Evolutionary conservation across 2,329 filamentous ascomycete species (phyloP), one percentile per base, ranked within the genome.

Genomic region (Fusarium aywerte): DNA sequence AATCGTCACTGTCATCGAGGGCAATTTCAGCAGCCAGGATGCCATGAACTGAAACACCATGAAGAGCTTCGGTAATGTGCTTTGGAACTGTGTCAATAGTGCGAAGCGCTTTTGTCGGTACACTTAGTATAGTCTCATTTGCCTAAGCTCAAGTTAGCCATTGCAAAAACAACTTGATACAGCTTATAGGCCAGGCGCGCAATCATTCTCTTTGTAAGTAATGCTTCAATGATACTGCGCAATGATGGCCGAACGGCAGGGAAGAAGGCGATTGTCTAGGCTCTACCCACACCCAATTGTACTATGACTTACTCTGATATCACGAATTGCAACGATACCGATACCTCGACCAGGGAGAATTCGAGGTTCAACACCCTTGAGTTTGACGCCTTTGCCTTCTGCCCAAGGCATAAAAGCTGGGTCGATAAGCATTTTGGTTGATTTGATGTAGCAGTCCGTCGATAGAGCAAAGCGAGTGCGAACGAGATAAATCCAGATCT

Each of bases 291-390:
- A 15, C 4, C 11, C 16, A n/a, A 33, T 23, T 23, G 10, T 13
- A 16, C 8, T 6, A 15, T 44, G 13, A 56, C 67, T 73, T 79
- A 92, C 91, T 80, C 90, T 80, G 62, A 96, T 84, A 15, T 84
- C 80, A 27, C 85, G 84, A 13, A 87, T 89, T 7, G 92, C 90
- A 49, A 94, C 84, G 57, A 97, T 88, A 44, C 94, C 93, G 52
- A 96, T 85, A 27, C 93, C 93, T 54, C 91, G 85, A 3, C 89
- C 90, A 7, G 89, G 86, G 16, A 97, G 88, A 36, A 81, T 82
- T 38, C 87, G 84, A 7, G 92, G 85, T 33, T 84, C 78, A 27
- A 96, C 85, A 15, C 91, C 91, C 58, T 87, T 84, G 11, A 73
- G 33, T 49, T 70, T 70, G 60, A 73, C 68, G 29, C 70, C 71